Percentiles rank a stretch among this genome's conserved stretches.
phyloP scores from a whole-genome alignment of 2,329 filamentous ascomycete species.

The Aspergillus sp. region DNA sequence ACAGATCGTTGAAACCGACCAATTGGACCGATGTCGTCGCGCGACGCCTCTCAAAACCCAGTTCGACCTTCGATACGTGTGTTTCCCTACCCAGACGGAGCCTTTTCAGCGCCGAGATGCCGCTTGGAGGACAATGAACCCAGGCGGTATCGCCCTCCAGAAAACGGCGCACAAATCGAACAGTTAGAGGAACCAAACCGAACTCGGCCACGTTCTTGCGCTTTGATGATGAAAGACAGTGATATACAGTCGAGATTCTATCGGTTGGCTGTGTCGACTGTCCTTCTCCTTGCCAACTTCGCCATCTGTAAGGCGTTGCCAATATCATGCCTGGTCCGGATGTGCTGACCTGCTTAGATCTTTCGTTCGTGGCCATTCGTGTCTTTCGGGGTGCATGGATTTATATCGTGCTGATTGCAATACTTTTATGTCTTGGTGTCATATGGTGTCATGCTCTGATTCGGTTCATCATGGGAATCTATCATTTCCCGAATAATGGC shows the following conservation, averaged over 20 bases:
- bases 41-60: not conserved
- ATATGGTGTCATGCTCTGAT: slow-evolving; percentile 82
- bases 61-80: not conserved
- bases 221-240: slow-evolving; percentile 57
- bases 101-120: slow-evolving; percentile 2
- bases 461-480: slow-evolving; percentile 69
- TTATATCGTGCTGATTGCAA: slow-evolving; percentile 77
- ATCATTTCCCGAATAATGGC: slow-evolving; percentile 43
- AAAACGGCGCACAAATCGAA: slow-evolving; percentile 14
- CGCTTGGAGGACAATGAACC: not conserved
- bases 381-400: slow-evolving; percentile 70
- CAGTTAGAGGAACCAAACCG: slow-evolving; percentile 13
- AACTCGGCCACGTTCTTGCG: slow-evolving; percentile 22
- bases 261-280: slow-evolving; percentile 67
- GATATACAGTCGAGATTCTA: slow-evolving; percentile 61
- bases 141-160: not conserved
- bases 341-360: slow-evolving; percentile 58
- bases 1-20: not conserved
- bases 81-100: not conserved
- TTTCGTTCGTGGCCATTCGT: slow-evolving; percentile 71
- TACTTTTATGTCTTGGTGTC: slow-evolving; percentile 73
- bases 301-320: slow-evolving; percentile 63
- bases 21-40: not conserved
- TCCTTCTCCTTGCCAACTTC: slow-evolving; percentile 63
- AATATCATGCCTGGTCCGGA: not conserved